These are phyloP conservation scores for Brassica nigra DNA, from an alignment of 345 rosid genomes.

Conservation along the genomic window DNA sequence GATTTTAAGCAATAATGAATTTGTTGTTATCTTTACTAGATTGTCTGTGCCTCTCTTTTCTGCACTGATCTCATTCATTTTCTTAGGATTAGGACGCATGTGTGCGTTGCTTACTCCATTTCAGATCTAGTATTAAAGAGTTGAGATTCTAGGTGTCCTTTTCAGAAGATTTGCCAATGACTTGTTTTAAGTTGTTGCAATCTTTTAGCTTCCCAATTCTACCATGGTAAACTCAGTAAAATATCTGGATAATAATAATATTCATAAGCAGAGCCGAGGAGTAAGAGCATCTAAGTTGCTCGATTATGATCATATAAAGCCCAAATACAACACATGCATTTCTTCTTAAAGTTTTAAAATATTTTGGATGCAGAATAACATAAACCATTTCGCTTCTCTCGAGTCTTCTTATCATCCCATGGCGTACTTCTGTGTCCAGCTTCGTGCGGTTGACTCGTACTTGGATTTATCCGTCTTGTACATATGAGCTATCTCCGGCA, in stretches of 20 bases:
- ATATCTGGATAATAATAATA: background rate
- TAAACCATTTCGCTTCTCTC: background rate
- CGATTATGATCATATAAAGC: conserved; percentile 7
- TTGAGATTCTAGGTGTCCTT: background rate
- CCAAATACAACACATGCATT: background rate
- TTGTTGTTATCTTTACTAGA: background rate
- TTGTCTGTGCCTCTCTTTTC: background rate
- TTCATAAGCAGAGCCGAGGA: background rate
- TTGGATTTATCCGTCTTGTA: conserved; percentile 81
- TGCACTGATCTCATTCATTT: background rate
- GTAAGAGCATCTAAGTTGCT: conserved; percentile 4
- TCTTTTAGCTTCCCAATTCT: background rate
- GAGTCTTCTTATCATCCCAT: conserved; percentile 55
- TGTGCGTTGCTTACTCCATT: background rate
- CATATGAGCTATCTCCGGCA: conserved; percentile 91
- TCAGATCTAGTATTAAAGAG: background rate
- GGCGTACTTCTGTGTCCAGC: conserved; percentile 98
- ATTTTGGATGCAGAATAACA: background rate
- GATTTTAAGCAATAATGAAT: background rate
- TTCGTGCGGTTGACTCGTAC: conserved; percentile 91
- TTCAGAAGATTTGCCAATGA: background rate
- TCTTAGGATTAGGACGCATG: background rate
- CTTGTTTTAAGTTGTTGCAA: background rate
- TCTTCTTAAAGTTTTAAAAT: background rate
- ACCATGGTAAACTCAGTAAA: background rate